Base-by-base conservation (phyloP, 1,284 basidiomycete genomes). In the Melampsora larici-populina region DNA sequence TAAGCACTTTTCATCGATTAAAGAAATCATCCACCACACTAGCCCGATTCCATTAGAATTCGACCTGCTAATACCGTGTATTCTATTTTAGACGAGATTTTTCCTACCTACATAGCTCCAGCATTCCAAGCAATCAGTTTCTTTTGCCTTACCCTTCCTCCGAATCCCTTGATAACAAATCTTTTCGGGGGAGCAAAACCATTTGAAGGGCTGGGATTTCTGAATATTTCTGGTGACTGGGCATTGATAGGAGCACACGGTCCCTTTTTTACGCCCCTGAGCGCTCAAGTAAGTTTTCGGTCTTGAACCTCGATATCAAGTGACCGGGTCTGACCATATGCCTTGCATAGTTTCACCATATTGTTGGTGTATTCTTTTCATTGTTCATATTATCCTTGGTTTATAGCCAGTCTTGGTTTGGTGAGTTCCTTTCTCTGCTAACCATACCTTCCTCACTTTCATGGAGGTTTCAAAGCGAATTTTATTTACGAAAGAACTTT, bases 361-460 rank as follows among this genome's bases (percentile, higher is more conserved):
- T 78, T 8, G 46, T 65, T 70, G 75, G 68, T 26, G 62, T 70
- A n/a, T 3, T 78, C 9, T n/a, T 70, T 55, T 70, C 75, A 18
- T 26, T 78, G 46, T 70, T 78, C 26, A 65, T 78, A 33, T 70
- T 70, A 7, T 78, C 75, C 17, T 62, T 55, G 49, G 68, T 70
- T 36, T 78, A 70, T 40, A 70, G 67, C 1, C 33, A 70, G 43
- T 78, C 75, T 70, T 78, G 75, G 75, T 78, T 69, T 78, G 68
- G 75, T 78, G 33, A 70, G 75, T 24, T 5, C 4, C n/a, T 24
- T 64, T 64, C 62, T 5, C 63, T 2, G 46, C 36, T 36, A 36
- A 3, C 18, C 43, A 55, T 55, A 7, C 21, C 51, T 0, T 8
- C 51, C 9, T 36, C 36, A 36, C 36, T 36, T 36, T 36, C 36